Evolutionary conservation across 2,329 filamentous ascomycete genomes (phyloP), one percentile per base, ranked within the genome.

Genomic region (Diaporthe sp.): DNA sequence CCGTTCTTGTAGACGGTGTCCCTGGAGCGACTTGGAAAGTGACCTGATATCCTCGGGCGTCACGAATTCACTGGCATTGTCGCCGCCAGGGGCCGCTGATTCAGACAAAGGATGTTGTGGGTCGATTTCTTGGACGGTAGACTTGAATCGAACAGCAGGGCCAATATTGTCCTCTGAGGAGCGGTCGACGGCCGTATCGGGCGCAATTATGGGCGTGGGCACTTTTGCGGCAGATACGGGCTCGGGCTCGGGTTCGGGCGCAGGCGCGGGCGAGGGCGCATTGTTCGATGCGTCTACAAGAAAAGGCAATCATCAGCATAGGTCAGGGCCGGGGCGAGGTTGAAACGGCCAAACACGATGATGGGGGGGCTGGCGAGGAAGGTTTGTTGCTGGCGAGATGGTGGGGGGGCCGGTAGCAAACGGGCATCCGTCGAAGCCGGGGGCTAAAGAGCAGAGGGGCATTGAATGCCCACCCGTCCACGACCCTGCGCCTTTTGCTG

Each of bases 1-100:
- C 75, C 92, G 90, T 80, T 96, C 93, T 85, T 98, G 96, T 77
- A 98, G 89, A 79, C 93, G 92, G 62, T 92, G 90, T 77, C 92
- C 91, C 78, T 95, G 93, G 37, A 98, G 87, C 34, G 91, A 92
- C 79, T 92, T 91, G 70, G 94, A 92, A 77, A 98, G 86, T 76
- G 92, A 92, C 79, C 90, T 91, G 74, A 97, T 87, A 81, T 96
- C 90, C 74, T 94, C 92, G 25, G 87, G 85, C 8, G 88, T 87
- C 67, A 88, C 85, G n/a, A 70, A 70, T 77, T 86, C 85, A 76
- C 76, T 73, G 77, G 76, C 72, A 60, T 61, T 53, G 44, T 72
- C 53, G 28, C 60, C 65, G 55, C 51, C 55, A 31, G 78, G 76
- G 60, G 78, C 77, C 34, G 79, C 75, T 53, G 78, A 79, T 44